Base-by-base conservation (phyloP, 139 green algal genomes). In the Dunaliella primolecta region DNA sequence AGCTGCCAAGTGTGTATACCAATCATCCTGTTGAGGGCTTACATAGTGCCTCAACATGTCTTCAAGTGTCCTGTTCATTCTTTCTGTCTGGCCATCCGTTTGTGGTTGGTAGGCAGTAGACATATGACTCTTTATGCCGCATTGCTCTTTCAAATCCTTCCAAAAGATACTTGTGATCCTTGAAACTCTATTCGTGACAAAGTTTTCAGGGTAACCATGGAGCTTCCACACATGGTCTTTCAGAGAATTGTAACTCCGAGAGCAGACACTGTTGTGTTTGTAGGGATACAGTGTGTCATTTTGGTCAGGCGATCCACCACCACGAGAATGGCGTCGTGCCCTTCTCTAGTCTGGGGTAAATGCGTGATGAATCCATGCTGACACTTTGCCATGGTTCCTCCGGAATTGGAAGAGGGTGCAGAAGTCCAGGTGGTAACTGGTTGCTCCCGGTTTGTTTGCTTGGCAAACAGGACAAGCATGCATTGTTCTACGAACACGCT, bases 51-150 rank as follows among this genome's bases (percentile, higher is more conserved):
- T n/a, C n/a, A n/a, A n/a, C n/a, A n/a, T n/a, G n/a, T n/a, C n/a
- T n/a, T n/a, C n/a, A n/a, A n/a, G n/a, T n/a, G n/a, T n/a, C n/a
- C n/a, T n/a, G n/a, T n/a, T n/a, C n/a, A n/a, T n/a, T n/a, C n/a
- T n/a, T n/a, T n/a, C n/a, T n/a, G n/a, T n/a, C n/a, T n/a, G n/a
- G n/a, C n/a, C n/a, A n/a, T n/a, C 20, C 93, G 23, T 92, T 46
- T 95, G 80, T 2, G 92, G 89, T 57, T 96, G 91, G 75, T 90
- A 92, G 20, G 88, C 83, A 29, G 86, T 90, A 33, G 83, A 90
- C 33, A 0, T 89, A 84, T 3, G 90, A 92, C 72, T 86, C 91
- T 29, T 93, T 87, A 0, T 37, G 38, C 2, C 89, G 71, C 7
- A 87, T 79, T 2, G 86, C 91, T 23, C 56, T 29, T 70, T 88